Conservation (phyloP, 306 rosid genomes). For the Corylus americana region DNA sequence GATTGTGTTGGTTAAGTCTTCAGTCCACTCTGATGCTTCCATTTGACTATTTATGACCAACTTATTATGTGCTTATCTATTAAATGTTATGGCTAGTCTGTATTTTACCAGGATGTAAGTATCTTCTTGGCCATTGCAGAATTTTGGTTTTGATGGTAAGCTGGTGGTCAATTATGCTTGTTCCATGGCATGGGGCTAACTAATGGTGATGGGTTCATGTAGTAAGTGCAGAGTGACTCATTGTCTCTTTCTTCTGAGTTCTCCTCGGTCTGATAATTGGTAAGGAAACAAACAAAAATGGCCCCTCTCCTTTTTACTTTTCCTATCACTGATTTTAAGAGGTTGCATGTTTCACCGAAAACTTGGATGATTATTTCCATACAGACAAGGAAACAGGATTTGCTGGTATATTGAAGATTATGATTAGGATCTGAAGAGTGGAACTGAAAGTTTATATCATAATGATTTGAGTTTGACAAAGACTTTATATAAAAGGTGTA, state of each 20-base stretch:
- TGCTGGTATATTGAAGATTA: constrained; percentile 10
- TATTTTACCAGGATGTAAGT: constrained; percentile 6
- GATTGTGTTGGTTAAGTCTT: neutral
- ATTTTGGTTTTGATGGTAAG: constrained; percentile 93
- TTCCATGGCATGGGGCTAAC: constrained; percentile 96
- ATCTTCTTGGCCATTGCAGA: constrained; percentile 48
- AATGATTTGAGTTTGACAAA: neutral
- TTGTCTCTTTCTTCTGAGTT: neutral
- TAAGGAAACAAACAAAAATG: neutral
- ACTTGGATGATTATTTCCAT: constrained; percentile 19
- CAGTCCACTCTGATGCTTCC: neutral
- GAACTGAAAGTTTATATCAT: neutral
- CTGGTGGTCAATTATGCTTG: constrained; percentile 84
- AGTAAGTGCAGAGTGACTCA: constrained; percentile 21
- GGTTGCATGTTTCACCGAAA: constrained; percentile 14
- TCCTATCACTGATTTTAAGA: constrained; percentile 2
- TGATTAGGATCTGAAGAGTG: constrained; percentile 16
- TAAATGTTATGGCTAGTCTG: neutral
- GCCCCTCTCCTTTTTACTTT: neutral
- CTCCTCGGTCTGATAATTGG: neutral
- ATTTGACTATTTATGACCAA: neutral
- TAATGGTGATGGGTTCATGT: constrained; percentile 23
- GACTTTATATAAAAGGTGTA: neutral
- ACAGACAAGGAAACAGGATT: constrained; percentile 1
- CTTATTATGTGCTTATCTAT: constrained; percentile 15